Evolutionary conservation across 2,329 filamentous ascomycete genomes (phyloP).

Genomic region (Botryotinia calthae): DNA sequence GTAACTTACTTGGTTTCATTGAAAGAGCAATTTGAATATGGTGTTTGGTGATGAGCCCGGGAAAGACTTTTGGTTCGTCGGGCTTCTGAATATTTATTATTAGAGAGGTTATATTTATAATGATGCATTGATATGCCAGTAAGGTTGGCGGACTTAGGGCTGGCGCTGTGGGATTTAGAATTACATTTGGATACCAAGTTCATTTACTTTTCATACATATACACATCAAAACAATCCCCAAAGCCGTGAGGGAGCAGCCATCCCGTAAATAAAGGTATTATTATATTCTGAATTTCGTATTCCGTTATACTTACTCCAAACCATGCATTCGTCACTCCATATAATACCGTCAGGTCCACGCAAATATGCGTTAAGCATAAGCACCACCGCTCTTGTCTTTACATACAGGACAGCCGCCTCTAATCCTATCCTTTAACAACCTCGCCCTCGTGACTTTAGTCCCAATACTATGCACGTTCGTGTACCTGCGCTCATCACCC

Average conservation of each 20-base stretch:
- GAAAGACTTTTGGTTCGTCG: not conserved
- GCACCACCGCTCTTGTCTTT: slow-evolving; percentile 12
- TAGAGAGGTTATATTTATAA: not conserved
- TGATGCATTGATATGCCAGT: not conserved
- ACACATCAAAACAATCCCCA: not conserved
- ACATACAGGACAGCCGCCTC: slow-evolving; percentile 63
- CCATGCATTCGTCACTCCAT: not conserved
- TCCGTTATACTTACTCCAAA: slow-evolving; percentile 4
- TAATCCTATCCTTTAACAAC: slow-evolving; percentile 68
- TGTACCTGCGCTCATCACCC: slow-evolving; percentile 46
- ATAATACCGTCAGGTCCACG: not conserved
- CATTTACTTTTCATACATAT: not conserved
- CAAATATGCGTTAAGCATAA: slow-evolving; percentile 3
- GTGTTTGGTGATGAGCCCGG: not conserved
- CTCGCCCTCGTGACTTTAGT: slow-evolving; percentile 86
- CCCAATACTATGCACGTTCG: slow-evolving; percentile 65
- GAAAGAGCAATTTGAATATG: not conserved
- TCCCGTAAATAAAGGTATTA: slow-evolving; percentile 11
- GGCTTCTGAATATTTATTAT: not conserved
- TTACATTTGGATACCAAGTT: not conserved
- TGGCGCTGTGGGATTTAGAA: not conserved
- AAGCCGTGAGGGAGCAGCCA: not conserved
- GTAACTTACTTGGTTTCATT: not conserved
- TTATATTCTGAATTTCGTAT: slow-evolving; percentile 21
- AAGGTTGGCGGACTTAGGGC: not conserved